phyloP scores from a whole-genome alignment of 2,329 filamentous ascomycete species.

The Exophiala xenobiotica region DNA sequence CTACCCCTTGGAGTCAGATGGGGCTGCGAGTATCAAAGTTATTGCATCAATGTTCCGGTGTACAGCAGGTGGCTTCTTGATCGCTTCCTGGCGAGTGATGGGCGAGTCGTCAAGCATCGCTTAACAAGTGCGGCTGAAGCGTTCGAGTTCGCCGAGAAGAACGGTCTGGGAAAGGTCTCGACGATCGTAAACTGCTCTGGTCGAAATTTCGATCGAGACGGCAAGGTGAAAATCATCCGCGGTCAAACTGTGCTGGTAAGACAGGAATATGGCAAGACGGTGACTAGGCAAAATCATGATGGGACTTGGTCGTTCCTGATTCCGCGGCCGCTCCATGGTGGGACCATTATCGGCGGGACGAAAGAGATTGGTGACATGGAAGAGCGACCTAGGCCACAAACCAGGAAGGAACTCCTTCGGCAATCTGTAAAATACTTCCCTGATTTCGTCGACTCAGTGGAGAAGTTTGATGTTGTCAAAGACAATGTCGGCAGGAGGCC shows the following conservation, averaged over 20 bases:
- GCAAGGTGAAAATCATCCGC: slow-evolving; percentile 44
- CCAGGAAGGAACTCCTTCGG: slow-evolving; percentile 49
- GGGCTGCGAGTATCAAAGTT: slow-evolving; percentile 44
- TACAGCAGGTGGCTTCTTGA: slow-evolving; percentile 45
- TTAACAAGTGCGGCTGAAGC: slow-evolving; percentile 37
- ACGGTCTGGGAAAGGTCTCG: slow-evolving; percentile 27
- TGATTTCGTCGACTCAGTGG: slow-evolving; percentile 36
- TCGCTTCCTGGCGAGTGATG: slow-evolving; percentile 42
- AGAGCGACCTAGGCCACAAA: slow-evolving; percentile 47
- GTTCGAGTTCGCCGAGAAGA: slow-evolving; percentile 35
- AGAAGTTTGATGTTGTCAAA: slow-evolving; percentile 44
- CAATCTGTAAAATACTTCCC: slow-evolving; percentile 44
- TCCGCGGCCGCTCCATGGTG: slow-evolving; percentile 60
- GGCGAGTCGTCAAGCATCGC: slow-evolving; percentile 30
- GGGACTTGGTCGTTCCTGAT: slow-evolving; percentile 64
- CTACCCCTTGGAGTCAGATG: slow-evolving; percentile 37
- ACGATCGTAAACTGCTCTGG: slow-evolving; percentile 49
- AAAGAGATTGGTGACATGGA: slow-evolving; percentile 62
- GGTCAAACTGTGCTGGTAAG: slow-evolving; percentile 51
- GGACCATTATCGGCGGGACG: slow-evolving; percentile 66
- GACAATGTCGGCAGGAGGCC: slow-evolving; percentile 49
- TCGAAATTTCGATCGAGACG: slow-evolving; percentile 42
- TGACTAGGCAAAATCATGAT: slow-evolving; percentile 63
- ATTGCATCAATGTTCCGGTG: slow-evolving; percentile 45
- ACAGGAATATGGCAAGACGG: slow-evolving; percentile 44